phyloP scores from a whole-genome alignment of 2,329 filamentous ascomycete species.

The Fusarium begoniae region DNA sequence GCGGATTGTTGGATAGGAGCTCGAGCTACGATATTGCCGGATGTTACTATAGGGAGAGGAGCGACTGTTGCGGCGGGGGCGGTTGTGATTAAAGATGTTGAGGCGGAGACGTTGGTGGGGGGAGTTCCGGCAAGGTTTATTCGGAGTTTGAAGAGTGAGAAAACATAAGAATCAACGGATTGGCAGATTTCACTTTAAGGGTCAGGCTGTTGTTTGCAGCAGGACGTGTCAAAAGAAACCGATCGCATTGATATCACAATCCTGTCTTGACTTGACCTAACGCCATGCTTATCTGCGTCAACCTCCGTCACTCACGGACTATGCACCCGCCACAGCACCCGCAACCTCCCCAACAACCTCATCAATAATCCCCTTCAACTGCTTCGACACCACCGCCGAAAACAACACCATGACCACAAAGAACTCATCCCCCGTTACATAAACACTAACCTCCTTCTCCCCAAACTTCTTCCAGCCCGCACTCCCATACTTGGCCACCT shows the following conservation, averaged over 20 bases:
- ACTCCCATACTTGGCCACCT: conserved; percentile 35
- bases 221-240: no score
- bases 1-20: conserved; percentile 19
- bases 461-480: conserved; percentile 1
- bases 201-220: rapidly evolving
- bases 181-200: not conserved
- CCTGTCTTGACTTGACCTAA: not conserved
- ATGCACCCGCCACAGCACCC: not conserved
- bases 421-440: conserved; percentile 35
- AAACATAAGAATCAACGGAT: rapidly evolving
- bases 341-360: conserved; percentile 16
- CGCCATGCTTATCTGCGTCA: not conserved
- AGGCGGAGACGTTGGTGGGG: conserved; percentile 15
- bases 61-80: conserved; percentile 14
- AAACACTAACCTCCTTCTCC: conserved; percentile 36
- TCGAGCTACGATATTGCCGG: not conserved
- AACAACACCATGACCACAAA: conserved; percentile 36
- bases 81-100: conserved; percentile 9
- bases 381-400: conserved; percentile 25
- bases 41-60: conserved; percentile 7
- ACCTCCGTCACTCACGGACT: not conserved
- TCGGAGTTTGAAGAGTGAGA: not conserved
- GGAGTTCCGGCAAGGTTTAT: conserved; percentile 17
- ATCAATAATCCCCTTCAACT: conserved; percentile 6
- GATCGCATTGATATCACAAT: not conserved